These are phyloP conservation scores for Lobosporangium transversale DNA, from an alignment of 192 early-diverging fungal genomes.

Conservation along the genomic window DNA sequence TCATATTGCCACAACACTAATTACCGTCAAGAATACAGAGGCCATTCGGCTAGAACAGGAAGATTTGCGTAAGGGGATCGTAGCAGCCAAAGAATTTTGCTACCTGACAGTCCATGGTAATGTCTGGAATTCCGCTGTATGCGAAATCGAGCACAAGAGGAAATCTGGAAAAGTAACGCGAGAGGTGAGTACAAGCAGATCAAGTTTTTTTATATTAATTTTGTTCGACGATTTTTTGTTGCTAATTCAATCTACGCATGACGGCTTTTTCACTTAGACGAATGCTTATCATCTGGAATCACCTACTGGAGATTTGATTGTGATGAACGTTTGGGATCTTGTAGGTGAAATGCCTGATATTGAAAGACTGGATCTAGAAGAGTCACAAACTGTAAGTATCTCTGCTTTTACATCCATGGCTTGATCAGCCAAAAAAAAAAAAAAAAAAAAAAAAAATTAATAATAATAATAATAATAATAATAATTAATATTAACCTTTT, in stretches of 20 bases:
- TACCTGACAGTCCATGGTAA: slow-evolving; percentile 43
- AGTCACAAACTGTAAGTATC: slow-evolving; percentile 31
- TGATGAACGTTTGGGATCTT: slow-evolving; percentile 35
- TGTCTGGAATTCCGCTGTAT: slow-evolving; percentile 42
- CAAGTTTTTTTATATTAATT: no score
- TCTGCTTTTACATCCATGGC: neutral
- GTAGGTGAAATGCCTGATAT: slow-evolving; percentile 48
- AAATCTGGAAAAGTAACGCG: slow-evolving; percentile 53
- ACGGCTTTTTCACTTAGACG: slow-evolving; percentile 43
- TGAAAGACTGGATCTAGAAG: slow-evolving; percentile 40
- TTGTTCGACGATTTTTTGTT: no score
- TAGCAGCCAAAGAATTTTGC: slow-evolving; percentile 21
- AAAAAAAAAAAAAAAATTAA: no score
- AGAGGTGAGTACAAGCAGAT: slow-evolving; percentile 54
- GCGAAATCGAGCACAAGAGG: slow-evolving; percentile 52
- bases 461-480: neutral
- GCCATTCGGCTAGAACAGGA: slow-evolving; percentile 37
- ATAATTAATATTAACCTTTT: neutral
- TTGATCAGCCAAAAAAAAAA: no score
- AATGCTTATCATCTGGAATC: slow-evolving; percentile 48
- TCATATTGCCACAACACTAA: slow-evolving; percentile 47
- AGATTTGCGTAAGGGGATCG: slow-evolving; percentile 7
- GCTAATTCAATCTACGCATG: no score
- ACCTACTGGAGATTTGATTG: slow-evolving; percentile 27
- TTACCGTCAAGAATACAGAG: slow-evolving; percentile 47